These are phyloP conservation scores for Obelidium mucronatum DNA, from an alignment of 192 early-diverging fungal species.

Conservation along the genomic window DNA sequence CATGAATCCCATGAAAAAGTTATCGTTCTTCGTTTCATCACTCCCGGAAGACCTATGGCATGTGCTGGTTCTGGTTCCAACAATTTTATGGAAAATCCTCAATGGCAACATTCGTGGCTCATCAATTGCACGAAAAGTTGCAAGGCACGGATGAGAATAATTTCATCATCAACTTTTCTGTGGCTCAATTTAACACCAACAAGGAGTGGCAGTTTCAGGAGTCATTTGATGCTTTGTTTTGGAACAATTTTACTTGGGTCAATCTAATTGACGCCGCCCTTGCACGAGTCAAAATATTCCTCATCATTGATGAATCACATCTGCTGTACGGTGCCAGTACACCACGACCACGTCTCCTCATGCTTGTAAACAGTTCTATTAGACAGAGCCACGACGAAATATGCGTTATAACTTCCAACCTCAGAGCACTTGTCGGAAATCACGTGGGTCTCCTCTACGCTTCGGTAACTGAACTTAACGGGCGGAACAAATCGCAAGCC, in stretches of 20 bases:
- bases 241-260: not conserved
- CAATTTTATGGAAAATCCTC: too few species aligned
- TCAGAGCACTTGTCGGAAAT: not conserved
- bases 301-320: conserved; percentile 9
- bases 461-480: not conserved
- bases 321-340: not conserved
- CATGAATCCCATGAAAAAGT: conserved; percentile 15
- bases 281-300: not conserved
- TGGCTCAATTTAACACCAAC: not conserved
- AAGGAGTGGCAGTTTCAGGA: not conserved
- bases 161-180: not conserved
- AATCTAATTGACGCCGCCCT: not conserved
- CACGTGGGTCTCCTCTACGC: not conserved
- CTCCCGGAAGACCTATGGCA: conserved; percentile 7
- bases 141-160: not conserved
- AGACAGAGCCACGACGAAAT: not conserved
- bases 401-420: not conserved
- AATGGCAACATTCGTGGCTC: not conserved
- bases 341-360: not conserved
- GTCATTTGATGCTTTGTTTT: not conserved
- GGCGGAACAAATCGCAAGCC: not conserved
- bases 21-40: conserved; percentile 7
- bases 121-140: not conserved
- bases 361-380: not conserved
- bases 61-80: conserved; percentile 21